A percentile compares a stretch with the other conserved stretches of the same genome.
These are phyloP conservation scores for Annulohypoxylon stygium DNA, from an alignment of 495 filamentous ascomycete genomes.

Conservation along the genomic window DNA sequence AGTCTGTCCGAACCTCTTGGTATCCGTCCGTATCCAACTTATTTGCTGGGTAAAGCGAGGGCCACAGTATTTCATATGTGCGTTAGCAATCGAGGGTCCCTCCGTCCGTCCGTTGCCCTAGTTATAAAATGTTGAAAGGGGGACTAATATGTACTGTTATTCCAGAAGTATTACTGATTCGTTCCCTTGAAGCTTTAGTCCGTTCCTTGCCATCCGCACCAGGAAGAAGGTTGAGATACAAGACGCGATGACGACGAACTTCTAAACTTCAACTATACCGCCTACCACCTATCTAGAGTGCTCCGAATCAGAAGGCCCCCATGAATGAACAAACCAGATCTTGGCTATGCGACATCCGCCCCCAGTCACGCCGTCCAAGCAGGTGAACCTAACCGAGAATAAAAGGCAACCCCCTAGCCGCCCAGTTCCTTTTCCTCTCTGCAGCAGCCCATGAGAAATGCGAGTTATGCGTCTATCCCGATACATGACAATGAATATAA, in stretches of 20 bases:
- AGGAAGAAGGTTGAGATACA: constrained; percentile 20
- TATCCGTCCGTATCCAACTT: constrained; percentile 1
- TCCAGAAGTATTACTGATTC: constrained; percentile 29
- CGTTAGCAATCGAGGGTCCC: background rate
- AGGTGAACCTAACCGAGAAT: constrained; percentile 20
- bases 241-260: constrained; percentile 26
- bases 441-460: constrained; percentile 39
- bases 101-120: background rate
- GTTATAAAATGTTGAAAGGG: background rate
- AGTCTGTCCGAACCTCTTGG: background rate
- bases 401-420: constrained; percentile 17
- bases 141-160: constrained; percentile 30
- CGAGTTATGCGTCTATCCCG: constrained; percentile 48
- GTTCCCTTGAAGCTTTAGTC: constrained; percentile 4
- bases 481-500: constrained; percentile 43
- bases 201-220: constrained; percentile 10
- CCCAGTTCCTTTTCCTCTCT: constrained; percentile 32
- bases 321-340: constrained; percentile 36
- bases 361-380: constrained; percentile 23
- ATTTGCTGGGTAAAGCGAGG: background rate
- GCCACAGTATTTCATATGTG: background rate
- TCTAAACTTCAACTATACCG: constrained; percentile 19
- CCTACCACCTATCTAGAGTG: constrained; percentile 30
- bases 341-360: constrained; percentile 30
- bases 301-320: constrained; percentile 25